phyloP scores from a whole-genome alignment of 106 monocot genomes.

The Acorus gramineus region DNA sequence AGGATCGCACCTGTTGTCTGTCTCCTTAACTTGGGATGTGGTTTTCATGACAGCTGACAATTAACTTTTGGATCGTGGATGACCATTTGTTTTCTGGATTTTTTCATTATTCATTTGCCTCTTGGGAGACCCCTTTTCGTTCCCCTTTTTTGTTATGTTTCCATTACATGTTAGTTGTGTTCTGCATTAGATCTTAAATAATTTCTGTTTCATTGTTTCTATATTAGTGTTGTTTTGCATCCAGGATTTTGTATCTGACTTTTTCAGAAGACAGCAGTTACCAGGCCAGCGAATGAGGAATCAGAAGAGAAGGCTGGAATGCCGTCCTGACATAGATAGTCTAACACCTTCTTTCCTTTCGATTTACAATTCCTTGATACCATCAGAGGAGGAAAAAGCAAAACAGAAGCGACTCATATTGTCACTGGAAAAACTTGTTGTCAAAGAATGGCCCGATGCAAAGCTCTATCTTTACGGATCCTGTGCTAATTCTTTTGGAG shows the following conservation, averaged over 20 bases:
- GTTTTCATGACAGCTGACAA: too few relatives aligned
- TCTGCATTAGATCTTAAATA: background rate
- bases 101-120: too few relatives aligned
- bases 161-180: too few relatives aligned
- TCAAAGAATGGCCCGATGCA: conserved; percentile 80
- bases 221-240: background rate
- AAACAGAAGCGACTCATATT: conserved; percentile 65
- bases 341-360: conserved; percentile 45
- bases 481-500: conserved; percentile 94
- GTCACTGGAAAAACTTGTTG: conserved; percentile 47
- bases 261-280: conserved; percentile 62
- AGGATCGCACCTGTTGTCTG: too few relatives aligned
- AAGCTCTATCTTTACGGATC: conserved; percentile 82
- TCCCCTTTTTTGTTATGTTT: too few relatives aligned
- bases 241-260: conserved; percentile 72
- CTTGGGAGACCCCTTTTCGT: too few relatives aligned
- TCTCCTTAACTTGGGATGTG: too few relatives aligned
- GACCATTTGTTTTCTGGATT: too few relatives aligned
- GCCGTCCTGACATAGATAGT: conserved; percentile 54
- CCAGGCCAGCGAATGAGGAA: conserved; percentile 62
- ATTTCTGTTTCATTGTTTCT: background rate
- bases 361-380: conserved; percentile 71
- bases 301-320: conserved; percentile 40
- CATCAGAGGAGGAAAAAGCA: conserved; percentile 62
- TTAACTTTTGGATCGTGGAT: too few relatives aligned